Conservation (phyloP, 1,284 basidiomycete genomes). For the Volvariella volvacea region DNA sequence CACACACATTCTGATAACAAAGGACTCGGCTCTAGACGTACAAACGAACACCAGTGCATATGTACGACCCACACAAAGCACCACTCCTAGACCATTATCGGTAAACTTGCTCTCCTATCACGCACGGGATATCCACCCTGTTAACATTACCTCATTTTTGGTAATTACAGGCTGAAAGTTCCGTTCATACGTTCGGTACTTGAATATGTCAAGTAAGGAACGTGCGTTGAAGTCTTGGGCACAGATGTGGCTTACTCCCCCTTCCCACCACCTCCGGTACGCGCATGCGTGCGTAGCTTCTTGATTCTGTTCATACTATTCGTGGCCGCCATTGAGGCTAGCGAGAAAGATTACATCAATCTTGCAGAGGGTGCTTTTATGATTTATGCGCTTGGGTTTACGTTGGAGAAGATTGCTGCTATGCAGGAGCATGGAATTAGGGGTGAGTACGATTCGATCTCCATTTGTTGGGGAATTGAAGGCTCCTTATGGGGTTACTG, state of each 20-base stretch:
- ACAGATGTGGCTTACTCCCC: conserved; percentile 1
- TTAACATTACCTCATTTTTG: not conserved
- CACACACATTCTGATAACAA: not conserved
- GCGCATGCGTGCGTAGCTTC: conserved; percentile 63
- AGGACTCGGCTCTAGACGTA: conserved; percentile 59
- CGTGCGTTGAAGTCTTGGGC: too few relatives aligned
- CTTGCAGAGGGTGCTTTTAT: conserved; percentile 68
- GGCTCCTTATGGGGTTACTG: too few relatives aligned
- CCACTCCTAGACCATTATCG: conserved; percentile 91
- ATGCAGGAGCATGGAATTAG: conserved; percentile 92
- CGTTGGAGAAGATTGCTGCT: conserved; percentile 86
- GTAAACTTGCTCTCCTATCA: conserved; percentile 28
- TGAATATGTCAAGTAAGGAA: conserved; percentile 75
- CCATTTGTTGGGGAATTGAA: too few relatives aligned
- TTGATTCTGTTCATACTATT: conserved; percentile 80
- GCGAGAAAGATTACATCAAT: conserved; percentile 57
- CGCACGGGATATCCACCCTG: not conserved
- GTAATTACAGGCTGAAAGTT: conserved; percentile 72
- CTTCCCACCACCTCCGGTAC: conserved; percentile 5
- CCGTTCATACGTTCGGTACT: conserved; percentile 85
- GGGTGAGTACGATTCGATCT: conserved; percentile 33
- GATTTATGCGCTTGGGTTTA: conserved; percentile 80
- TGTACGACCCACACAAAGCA: conserved; percentile 91
- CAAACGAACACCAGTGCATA: conserved; percentile 86
- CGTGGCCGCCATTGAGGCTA: conserved; percentile 74